Percentiles rank a stretch among this genome's conserved stretches.
Evolutionary conservation across 148 eudicot genomes (phyloP).

Genomic region (Silene latifolia): DNA sequence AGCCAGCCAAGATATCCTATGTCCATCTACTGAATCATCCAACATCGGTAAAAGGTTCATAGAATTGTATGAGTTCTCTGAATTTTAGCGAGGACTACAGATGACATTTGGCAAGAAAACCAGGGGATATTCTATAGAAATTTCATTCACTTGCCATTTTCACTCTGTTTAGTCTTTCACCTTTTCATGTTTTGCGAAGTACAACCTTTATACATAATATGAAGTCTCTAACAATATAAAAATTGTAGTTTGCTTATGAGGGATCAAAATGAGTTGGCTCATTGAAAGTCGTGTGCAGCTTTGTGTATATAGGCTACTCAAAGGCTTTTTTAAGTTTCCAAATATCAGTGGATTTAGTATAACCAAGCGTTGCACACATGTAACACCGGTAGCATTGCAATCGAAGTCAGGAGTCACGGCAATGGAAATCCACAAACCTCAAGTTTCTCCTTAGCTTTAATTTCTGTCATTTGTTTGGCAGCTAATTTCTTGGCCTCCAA

Average conservation of each 20-base stretch:
- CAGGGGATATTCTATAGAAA: background rate
- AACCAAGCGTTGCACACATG: background rate
- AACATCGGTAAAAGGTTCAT: no score
- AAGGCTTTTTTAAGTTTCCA: background rate
- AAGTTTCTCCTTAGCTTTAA: constrained; percentile 59
- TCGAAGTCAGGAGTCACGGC: background rate
- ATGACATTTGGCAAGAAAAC: background rate
- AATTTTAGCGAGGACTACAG: background rate
- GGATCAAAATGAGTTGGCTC: background rate
- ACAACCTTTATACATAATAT: background rate
- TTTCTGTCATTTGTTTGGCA: constrained; percentile 68
- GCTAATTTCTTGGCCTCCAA: constrained; percentile 93
- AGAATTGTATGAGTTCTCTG: background rate
- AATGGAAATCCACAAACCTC: constrained; percentile 36
- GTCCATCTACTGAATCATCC: no score
- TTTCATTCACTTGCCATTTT: background rate
- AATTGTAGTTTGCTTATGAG: background rate
- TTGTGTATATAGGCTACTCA: background rate
- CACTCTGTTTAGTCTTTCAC: background rate
- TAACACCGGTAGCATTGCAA: background rate
- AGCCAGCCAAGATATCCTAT: no score
- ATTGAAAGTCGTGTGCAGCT: background rate
- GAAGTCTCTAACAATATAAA: background rate
- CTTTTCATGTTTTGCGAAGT: background rate
- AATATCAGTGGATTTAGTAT: background rate